These are phyloP conservation scores for Echium plantagineum DNA, from an alignment of 257 asterid genomes.

Conservation along the genomic window DNA sequence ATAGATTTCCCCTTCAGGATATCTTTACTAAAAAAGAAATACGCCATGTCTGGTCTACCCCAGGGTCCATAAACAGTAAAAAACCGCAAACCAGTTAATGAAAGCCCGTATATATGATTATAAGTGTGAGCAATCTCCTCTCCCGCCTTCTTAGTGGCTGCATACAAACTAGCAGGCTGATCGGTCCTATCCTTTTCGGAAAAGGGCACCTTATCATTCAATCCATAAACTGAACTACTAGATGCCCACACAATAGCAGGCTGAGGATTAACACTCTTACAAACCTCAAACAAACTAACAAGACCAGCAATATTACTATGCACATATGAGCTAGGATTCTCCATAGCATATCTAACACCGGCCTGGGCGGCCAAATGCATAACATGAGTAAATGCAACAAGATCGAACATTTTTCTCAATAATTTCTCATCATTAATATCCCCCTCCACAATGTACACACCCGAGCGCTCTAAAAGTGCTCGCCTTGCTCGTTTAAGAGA, in stretches of 20 bases:
- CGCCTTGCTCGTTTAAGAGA: constrained; percentile 74
- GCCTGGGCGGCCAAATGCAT: constrained; percentile 99
- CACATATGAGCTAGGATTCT: constrained; percentile 92
- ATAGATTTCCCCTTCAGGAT: constrained; percentile 83
- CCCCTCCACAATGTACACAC: constrained; percentile 89
- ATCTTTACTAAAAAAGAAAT: constrained; percentile 83
- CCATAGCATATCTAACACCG: constrained; percentile 95
- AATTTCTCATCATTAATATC: constrained; percentile 63
- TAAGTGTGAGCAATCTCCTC: constrained; percentile 94
- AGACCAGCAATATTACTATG: constrained; percentile 96
- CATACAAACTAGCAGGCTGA: constrained; percentile 92
- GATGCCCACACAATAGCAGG: constrained; percentile 98
- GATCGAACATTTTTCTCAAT: constrained; percentile 62
- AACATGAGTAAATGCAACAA: constrained; percentile 80
- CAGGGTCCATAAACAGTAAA: constrained; percentile 97
- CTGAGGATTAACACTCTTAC: constrained; percentile 79
- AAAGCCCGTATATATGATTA: constrained; percentile 85
- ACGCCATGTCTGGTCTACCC: constrained; percentile 99
- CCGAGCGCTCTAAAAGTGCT: constrained; percentile 57
- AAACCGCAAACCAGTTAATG: constrained; percentile 80
- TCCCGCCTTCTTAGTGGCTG: constrained; percentile 95
- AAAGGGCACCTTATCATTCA: constrained; percentile 84
- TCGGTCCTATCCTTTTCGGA: constrained; percentile 84
- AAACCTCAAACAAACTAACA: constrained; percentile 74
- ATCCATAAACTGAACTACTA: constrained; percentile 88